Evolutionary conservation across 345 rosid species (phyloP).

Genomic region (Excoecaria agallocha): DNA sequence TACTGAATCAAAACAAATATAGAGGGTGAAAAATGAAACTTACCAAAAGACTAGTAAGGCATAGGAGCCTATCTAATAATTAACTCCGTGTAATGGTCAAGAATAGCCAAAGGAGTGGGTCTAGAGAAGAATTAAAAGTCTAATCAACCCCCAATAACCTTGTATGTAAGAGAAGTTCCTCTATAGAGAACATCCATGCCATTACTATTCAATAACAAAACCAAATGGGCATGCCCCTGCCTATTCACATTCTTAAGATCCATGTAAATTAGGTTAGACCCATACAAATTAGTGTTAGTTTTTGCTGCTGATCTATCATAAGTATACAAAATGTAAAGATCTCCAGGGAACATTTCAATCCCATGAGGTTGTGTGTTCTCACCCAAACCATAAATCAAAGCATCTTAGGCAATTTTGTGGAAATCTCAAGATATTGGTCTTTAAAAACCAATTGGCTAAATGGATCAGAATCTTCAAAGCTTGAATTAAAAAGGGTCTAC

Average conservation of each 20-base stretch:
- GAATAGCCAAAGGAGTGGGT: conserved; percentile 66
- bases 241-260: conserved; percentile 85
- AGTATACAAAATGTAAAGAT: conserved; percentile 90
- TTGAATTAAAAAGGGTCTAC: conserved; percentile 72
- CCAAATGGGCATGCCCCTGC: conserved; percentile 62
- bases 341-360: conserved; percentile 79
- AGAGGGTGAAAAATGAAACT: conserved; percentile 15
- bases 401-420: conserved; percentile 79
- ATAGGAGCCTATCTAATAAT: conserved; percentile 95
- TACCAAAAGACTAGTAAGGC: conserved; percentile 99
- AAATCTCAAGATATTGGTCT: conserved; percentile 94
- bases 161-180: too few species aligned
- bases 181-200: conserved; percentile 94
- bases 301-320: conserved; percentile 77
- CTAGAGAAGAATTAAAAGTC: conserved; percentile 91
- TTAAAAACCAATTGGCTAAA: conserved; percentile 75
- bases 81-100: conserved; percentile 76
- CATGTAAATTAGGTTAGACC: conserved; percentile 93
- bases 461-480: conserved; percentile 45
- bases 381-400: conserved; percentile 85
- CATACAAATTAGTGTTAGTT: conserved; percentile 87
- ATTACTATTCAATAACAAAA: conserved; percentile 80
- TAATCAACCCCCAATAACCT: conserved; percentile 85
- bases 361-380: conserved; percentile 96
- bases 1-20: not conserved